Percentiles rank a stretch among this genome's conserved stretches.
phyloP scores from a whole-genome alignment of 164 flowering plant genomes.

The Annona cherimola region DNA sequence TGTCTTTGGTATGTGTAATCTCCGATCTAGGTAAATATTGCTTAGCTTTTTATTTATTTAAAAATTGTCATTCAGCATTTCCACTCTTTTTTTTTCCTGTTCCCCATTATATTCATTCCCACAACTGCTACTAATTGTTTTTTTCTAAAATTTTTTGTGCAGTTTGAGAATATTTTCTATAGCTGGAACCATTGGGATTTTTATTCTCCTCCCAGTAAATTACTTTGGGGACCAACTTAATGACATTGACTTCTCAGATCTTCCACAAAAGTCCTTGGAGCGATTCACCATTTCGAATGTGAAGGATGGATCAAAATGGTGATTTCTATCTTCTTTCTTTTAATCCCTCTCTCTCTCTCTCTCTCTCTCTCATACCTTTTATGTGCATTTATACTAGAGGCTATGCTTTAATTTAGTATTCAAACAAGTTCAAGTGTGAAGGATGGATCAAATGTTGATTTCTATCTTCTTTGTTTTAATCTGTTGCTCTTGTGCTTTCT shows the following conservation, averaged over 20 bases:
- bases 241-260: constrained; percentile 46
- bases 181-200: constrained; percentile 71
- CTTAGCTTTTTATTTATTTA: no score
- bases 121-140: neutral
- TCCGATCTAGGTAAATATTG: no score
- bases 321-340: neutral
- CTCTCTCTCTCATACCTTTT: neutral
- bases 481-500: no score
- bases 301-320: constrained; percentile 69
- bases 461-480: no score
- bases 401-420: no score
- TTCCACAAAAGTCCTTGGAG: constrained; percentile 70
- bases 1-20: no score
- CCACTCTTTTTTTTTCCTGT: neutral
- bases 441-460: no score
- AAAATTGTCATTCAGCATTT: no score
- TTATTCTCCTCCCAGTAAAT: constrained; percentile 81
- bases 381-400: neutral
- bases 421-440: no score
- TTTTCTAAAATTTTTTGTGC: constrained; percentile 26
- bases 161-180: constrained; percentile 74
- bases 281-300: constrained; percentile 82
- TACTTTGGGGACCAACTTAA: constrained; percentile 52
- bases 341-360: neutral
- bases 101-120: neutral